Base-by-base conservation (phyloP, 2,329 filamentous ascomycete species). In the Colletotrichum sp. region DNA sequence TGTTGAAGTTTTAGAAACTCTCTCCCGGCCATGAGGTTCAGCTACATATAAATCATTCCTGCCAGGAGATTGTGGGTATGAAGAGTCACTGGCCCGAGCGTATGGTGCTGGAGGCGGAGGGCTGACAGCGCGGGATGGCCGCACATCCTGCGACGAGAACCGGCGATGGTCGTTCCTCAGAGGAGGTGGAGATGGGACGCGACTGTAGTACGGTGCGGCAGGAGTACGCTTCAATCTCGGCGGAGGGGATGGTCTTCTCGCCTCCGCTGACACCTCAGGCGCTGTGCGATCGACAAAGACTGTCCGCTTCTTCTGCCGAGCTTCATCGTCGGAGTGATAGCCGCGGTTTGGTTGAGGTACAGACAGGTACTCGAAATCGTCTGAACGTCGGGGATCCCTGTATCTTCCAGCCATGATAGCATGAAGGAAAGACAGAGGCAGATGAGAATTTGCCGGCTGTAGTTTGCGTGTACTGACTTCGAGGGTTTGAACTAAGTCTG, bases 401-500 rank as follows among this genome's bases (percentile, higher is more conserved):
- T 66, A 66, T 66, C 63, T 52, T 18, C 36, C 63, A 18, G 34
- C 24, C 63, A 66, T 66, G 12, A 15, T 52, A 21, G n/a, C 10
- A 49, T 7, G 39, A 49, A 49, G 10, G 3, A 1, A 3, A 44
- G 21, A 32, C 18, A 0, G 2, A 49, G 13, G 6, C 1, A 49
- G 2, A 49, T 21, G 44, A 49, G 10, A 2, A 12, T 21, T 21
- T 7, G 18, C 44, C 44, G 2, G 10, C 44, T 49, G 2, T 49
- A 12, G 9, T 6, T 12, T 21, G 44, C 44, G 4, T 49, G 1
- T 0, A 2, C 3, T 21, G n/a, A 21, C 44, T 21, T 49, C 0
- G 18, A 49, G 10, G 10, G 9, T 49, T 49, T 49, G 9, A 4
- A 49, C 0, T 8, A 49, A 0, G n/a, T 1, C 44, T 0, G 10